These are phyloP conservation scores for Amaranthus hypochondriacus DNA, from an alignment of 148 eudicot species.

Conservation along the genomic window DNA sequence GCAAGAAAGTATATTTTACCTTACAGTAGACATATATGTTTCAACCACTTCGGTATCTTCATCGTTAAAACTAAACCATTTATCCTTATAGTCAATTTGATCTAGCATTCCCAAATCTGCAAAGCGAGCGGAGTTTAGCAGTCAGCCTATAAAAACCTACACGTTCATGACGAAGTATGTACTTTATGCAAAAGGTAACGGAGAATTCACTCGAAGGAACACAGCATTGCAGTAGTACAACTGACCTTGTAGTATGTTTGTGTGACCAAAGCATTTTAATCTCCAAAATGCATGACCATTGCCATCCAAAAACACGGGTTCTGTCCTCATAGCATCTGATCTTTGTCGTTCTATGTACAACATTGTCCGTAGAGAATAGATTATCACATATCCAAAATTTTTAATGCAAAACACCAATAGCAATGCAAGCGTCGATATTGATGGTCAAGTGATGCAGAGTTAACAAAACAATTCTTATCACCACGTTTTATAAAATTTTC, in stretches of 20 bases:
- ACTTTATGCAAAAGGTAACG: not conserved
- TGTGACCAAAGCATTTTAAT: conserved; percentile 39
- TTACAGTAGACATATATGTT: conserved; percentile 32
- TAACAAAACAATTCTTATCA: too few species aligned
- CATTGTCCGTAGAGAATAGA: not conserved
- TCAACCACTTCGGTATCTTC: conserved; percentile 49
- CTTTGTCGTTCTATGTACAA: conserved; percentile 36
- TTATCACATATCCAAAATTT: not conserved
- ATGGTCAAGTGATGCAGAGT: too few species aligned
- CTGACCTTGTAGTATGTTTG: conserved; percentile 53
- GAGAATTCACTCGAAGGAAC: not conserved
- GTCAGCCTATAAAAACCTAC: not conserved
- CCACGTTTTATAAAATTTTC: too few species aligned
- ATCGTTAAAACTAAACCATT: conserved; percentile 56
- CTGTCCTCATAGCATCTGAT: conserved; percentile 58
- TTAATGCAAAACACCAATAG: too few species aligned
- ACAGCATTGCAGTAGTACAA: not conserved
- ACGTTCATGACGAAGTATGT: not conserved
- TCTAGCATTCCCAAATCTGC: conserved; percentile 54
- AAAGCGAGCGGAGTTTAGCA: not conserved
- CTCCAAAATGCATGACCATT: conserved; percentile 60
- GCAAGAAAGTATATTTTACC: conserved; percentile 32
- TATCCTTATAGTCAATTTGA: conserved; percentile 40
- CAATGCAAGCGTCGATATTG: too few species aligned
- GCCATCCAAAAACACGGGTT: conserved; percentile 38